Percentiles rank a stretch among this genome's conserved stretches.
Evolutionary conservation across 2,329 filamentous ascomycete species (phyloP).

Genomic region (Aspergillus sp.): DNA sequence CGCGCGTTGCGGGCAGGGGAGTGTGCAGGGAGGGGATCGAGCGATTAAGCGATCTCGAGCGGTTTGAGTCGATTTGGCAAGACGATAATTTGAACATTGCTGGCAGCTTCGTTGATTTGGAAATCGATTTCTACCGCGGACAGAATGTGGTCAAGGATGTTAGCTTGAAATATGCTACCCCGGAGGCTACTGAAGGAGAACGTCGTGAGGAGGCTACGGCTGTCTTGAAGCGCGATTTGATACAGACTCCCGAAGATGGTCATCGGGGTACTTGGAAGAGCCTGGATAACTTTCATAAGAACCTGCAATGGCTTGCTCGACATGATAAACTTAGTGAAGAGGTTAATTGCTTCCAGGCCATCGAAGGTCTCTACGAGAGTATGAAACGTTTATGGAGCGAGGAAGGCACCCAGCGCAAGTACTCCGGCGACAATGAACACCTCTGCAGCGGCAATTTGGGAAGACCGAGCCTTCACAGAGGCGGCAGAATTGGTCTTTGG

Average conservation of each 20-base stretch:
- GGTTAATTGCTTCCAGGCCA: slow-evolving; percentile 48
- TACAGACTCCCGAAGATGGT: slow-evolving; percentile 32
- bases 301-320: slow-evolving; percentile 45
- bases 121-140: slow-evolving; percentile 45
- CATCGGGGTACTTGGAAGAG: slow-evolving; percentile 37
- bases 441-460: slow-evolving; percentile 44
- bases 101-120: slow-evolving; percentile 48
- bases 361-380: slow-evolving; percentile 45
- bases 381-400: slow-evolving; percentile 45
- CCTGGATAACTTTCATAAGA: slow-evolving; percentile 41
- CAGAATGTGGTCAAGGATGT: slow-evolving; percentile 45
- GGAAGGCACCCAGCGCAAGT: slow-evolving; percentile 35
- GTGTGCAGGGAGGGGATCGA: slow-evolving; percentile 46
- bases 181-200: slow-evolving; percentile 41
- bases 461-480: slow-evolving; percentile 43
- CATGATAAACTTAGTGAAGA: slow-evolving; percentile 46
- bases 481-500: slow-evolving; percentile 39
- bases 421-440: slow-evolving; percentile 35
- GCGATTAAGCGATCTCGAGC: slow-evolving; percentile 42
- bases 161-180: slow-evolving; percentile 44
- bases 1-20: slow-evolving; percentile 43
- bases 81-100: slow-evolving; percentile 48
- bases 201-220: slow-evolving; percentile 43
- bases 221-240: slow-evolving; percentile 43
- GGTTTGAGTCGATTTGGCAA: slow-evolving; percentile 49